Evolutionary conservation across 805 yeast species (phyloP).

Genomic region (Metschnikowia rubicola): DNA sequence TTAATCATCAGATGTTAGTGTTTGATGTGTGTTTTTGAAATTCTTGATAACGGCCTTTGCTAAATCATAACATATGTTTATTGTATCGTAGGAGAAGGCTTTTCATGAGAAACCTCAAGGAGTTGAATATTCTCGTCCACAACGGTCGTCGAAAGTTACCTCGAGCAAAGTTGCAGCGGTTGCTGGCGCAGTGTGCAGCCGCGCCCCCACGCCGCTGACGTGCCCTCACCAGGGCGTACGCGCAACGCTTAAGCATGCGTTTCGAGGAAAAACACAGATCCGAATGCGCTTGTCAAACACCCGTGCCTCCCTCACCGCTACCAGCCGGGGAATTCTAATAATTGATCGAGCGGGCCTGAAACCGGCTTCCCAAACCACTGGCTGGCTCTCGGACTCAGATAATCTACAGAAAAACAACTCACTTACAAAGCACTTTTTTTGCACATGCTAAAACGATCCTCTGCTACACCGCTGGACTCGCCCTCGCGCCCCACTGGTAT

Average conservation of each 20-base stretch:
- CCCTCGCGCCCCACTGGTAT: constrained; percentile 4
- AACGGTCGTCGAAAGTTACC: too few species aligned
- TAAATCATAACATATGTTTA: too few species aligned
- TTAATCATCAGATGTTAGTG: too few species aligned
- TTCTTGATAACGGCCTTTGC: too few species aligned
- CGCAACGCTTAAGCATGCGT: too few species aligned
- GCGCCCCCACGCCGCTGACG: background rate
- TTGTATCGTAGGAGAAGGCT: too few species aligned
- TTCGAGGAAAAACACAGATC: background rate
- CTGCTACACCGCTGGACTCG: constrained; percentile 6
- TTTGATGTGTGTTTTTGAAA: too few species aligned
- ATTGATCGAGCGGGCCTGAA: background rate
- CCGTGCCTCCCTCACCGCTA: constrained; percentile 3
- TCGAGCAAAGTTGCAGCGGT: background rate
- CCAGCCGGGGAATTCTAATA: constrained; percentile 2
- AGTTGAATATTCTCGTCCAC: too few species aligned
- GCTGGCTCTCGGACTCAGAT: background rate
- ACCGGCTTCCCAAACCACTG: background rate
- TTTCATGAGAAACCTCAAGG: too few species aligned
- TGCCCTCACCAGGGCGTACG: background rate
- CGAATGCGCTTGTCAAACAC: background rate
- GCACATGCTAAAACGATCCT: constrained; percentile 7
- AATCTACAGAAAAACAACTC: background rate
- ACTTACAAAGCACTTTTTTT: background rate
- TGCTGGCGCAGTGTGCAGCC: background rate